phyloP scores from a whole-genome alignment of 2,329 filamentous ascomycete genomes.

The Aspergillus transmontanensis region DNA sequence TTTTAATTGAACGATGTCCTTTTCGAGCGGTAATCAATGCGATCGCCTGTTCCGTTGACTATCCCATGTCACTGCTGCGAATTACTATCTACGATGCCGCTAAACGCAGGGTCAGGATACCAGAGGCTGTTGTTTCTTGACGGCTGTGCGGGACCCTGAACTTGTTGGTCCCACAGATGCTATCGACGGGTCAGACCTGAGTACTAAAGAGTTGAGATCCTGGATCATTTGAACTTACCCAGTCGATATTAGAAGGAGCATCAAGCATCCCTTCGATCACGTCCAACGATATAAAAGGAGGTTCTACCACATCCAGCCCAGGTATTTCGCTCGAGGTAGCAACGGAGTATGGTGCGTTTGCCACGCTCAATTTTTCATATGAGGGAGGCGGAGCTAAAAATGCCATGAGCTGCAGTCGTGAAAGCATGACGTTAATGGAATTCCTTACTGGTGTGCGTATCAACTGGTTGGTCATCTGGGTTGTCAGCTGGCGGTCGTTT shows the following conservation, averaged over 20 bases:
- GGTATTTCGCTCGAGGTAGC: background rate
- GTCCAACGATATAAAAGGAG: slow-evolving; percentile 21
- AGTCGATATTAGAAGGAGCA: slow-evolving; percentile 34
- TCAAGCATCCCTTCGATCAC: slow-evolving; percentile 39
- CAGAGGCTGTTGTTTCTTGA: background rate
- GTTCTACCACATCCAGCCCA: slow-evolving; percentile 9
- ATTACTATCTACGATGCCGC: background rate
- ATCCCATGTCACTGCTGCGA: background rate
- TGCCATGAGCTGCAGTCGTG: background rate
- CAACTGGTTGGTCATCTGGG: background rate
- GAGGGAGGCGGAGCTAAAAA: slow-evolving; percentile 14
- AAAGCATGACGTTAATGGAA: background rate
- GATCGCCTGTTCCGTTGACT: background rate
- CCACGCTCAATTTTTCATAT: slow-evolving; percentile 16
- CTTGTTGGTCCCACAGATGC: slow-evolving; percentile 29
- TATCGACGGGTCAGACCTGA: slow-evolving; percentile 13
- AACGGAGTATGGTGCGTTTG: slow-evolving; percentile 6
- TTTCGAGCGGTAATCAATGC: background rate
- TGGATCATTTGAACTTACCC: slow-evolving; percentile 28
- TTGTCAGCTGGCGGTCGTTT: background rate
- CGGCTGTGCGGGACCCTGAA: slow-evolving; percentile 13
- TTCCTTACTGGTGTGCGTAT: slow-evolving; percentile 2
- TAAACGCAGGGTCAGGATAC: background rate
- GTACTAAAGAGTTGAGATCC: background rate
- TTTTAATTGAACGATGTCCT: background rate